Evolutionary conservation across 108 stramenopile species (phyloP).

Genomic region (Conticribra weissflogii): DNA sequence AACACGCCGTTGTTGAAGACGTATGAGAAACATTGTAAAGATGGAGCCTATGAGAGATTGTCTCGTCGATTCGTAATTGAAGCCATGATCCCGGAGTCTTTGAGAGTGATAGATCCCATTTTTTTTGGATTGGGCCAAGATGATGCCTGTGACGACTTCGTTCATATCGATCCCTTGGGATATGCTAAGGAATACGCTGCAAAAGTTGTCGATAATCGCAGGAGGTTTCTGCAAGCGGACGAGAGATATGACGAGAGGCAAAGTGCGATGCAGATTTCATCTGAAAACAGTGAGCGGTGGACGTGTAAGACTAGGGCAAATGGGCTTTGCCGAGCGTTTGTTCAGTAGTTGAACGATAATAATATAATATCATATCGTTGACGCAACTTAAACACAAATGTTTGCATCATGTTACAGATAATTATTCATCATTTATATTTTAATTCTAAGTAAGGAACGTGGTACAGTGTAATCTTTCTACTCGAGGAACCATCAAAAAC

Average conservation of each 20-base stretch:
- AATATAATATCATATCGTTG: too few species aligned
- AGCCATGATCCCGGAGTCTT: slow-evolving; percentile 20
- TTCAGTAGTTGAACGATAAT: too few species aligned
- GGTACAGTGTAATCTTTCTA: too few species aligned
- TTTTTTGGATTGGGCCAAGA: slow-evolving; percentile 9
- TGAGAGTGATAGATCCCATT: slow-evolving; percentile 27
- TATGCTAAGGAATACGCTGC: slow-evolving; percentile 34
- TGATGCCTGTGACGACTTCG: too few species aligned
- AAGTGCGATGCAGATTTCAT: too few species aligned
- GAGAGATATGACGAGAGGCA: too few species aligned
- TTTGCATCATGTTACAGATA: too few species aligned
- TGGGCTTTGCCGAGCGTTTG: neutral
- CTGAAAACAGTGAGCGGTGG: neutral
- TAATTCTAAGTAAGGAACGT: too few species aligned
- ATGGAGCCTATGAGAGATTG: neutral
- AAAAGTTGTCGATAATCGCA: slow-evolving; percentile 23
- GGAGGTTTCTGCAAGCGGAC: neutral
- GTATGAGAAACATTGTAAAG: neutral
- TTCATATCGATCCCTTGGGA: slow-evolving; percentile 21
- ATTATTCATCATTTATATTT: too few species aligned
- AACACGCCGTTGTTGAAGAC: slow-evolving; percentile 26
- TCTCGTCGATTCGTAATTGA: slow-evolving; percentile 16
- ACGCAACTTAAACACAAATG: too few species aligned
- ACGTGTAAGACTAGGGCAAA: neutral
- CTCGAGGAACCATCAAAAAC: too few species aligned